Evolutionary conservation across 148 eudicot species (phyloP), one percentile per base, ranked within the genome.

Genomic region (Dianthus caryophyllus): DNA sequence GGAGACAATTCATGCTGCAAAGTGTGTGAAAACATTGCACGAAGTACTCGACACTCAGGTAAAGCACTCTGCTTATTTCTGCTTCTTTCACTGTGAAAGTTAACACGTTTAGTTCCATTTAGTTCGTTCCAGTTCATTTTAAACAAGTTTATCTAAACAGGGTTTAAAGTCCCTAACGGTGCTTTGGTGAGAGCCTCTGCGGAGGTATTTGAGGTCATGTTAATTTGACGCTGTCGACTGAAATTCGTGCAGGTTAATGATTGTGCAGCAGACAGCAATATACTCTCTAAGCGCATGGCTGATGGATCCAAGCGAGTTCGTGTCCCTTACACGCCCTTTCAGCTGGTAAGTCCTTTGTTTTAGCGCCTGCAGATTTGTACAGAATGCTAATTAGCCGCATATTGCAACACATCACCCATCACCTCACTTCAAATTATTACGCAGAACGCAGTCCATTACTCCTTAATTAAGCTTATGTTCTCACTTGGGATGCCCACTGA

Each of bases 241-340:
- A 56, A 70, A 25, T 38, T 68, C 47, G 62, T 81, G 67, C 89
- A 92, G 98, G 84, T 78, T 25, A 78, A 72, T 69, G 66, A 59
- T 70, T 54, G 55, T 50, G 73, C 77, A 25, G 58, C 25, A 51
- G 89, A 83, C 53, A 80, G 70, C 73, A 77, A 77, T 64, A 55
- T 78, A 70, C 79, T 84, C 50, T 69, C 50, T 61, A 93, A 87
- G 78, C 82, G 94, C 22, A 73, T 80, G 77, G 87, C 89, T 66
- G 96, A 92, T 80, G 84, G 96, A 26, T 93, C 96, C 18, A 93
- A 93, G 82, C 83, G 98, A 66, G 80, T 93, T 61, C 77, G 87
- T 38, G 80, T 85, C 59, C 96, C 96, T 31, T 82, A 78, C 64
- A 77, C 76, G 29, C 66, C 83, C 68, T 75, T 69, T 71, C 84